Evolutionary conservation across 2,329 filamentous ascomycete genomes (phyloP).

Genomic region (Colletotrichum sp.): DNA sequence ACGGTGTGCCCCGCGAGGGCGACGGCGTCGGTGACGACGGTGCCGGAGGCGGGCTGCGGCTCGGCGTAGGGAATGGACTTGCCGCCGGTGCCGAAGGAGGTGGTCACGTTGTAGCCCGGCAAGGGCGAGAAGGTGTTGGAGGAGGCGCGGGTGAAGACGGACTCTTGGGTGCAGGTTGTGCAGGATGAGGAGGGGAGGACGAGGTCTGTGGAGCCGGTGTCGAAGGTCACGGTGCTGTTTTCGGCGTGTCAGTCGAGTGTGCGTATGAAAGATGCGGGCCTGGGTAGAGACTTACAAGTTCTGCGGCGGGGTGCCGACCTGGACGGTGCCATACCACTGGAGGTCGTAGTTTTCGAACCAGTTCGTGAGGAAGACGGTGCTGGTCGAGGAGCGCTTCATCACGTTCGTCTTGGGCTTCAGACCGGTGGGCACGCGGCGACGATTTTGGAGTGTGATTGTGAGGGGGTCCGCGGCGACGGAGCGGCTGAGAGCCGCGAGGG

Average conservation of each 20-base stretch:
- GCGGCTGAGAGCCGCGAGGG: background rate
- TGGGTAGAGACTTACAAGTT: background rate
- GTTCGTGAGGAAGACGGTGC: background rate
- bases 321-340: background rate
- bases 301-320: background rate
- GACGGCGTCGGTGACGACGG: constrained; percentile 32
- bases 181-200: constrained; percentile 33
- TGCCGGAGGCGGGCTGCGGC: constrained; percentile 28
- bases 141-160: constrained; percentile 29
- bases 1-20: constrained; percentile 27
- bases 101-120: constrained; percentile 21
- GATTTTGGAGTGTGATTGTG: background rate
- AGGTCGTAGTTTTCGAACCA: background rate
- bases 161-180: constrained; percentile 26
- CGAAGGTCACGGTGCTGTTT: constrained; percentile 34
- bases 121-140: constrained; percentile 32
- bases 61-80: constrained; percentile 30
- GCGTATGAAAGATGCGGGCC: background rate
- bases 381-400: background rate
- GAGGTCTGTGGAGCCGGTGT: constrained; percentile 33
- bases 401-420: background rate
- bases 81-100: constrained; percentile 31
- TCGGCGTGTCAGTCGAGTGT: background rate
- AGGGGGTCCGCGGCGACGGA: background rate
- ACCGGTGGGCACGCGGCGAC: background rate